Conservation (phyloP, 768 basidiomycete genomes). For the Tubosaeta sp. region DNA sequence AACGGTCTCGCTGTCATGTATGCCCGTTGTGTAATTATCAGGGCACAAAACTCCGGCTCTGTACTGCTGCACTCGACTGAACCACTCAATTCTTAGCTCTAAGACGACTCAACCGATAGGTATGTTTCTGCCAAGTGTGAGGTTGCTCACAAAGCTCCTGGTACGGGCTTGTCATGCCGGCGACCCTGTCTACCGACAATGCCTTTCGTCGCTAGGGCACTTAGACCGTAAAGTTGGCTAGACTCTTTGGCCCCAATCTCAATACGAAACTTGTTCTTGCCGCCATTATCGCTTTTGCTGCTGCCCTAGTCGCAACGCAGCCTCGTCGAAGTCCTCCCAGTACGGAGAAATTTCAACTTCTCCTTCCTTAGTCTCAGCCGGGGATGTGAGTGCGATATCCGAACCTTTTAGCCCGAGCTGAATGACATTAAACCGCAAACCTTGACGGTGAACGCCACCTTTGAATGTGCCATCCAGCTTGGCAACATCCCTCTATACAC, state of each 20-base stretch:
- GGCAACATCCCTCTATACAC: conserved; percentile 19
- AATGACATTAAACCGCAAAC: conserved; percentile 9
- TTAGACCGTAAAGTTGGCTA: not conserved
- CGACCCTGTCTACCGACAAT: too few relatives aligned
- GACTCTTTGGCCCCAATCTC: not conserved
- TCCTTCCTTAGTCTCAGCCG: conserved; percentile 20
- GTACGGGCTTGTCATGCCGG: too few relatives aligned
- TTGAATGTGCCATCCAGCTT: conserved; percentile 23
- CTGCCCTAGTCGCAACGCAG: conserved; percentile 16
- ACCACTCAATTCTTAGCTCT: too few relatives aligned
- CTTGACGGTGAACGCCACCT: conserved; percentile 21
- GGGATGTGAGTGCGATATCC: conserved; percentile 17
- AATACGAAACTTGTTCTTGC: conserved; percentile 18
- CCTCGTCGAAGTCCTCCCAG: conserved; percentile 14
- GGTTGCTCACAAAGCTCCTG: too few relatives aligned
- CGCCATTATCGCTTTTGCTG: conserved; percentile 6
- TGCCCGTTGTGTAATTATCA: not conserved
- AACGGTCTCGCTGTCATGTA: not conserved
- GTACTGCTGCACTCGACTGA: too few relatives aligned
- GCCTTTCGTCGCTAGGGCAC: too few relatives aligned
- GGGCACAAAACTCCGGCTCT: too few relatives aligned
- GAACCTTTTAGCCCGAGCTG: not conserved
- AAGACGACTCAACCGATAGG: too few relatives aligned
- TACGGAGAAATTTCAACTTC: conserved; percentile 18
- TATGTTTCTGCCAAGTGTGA: too few relatives aligned